Conservation (phyloP, 164 flowering plant species). For the Buxus sempervirens region DNA sequence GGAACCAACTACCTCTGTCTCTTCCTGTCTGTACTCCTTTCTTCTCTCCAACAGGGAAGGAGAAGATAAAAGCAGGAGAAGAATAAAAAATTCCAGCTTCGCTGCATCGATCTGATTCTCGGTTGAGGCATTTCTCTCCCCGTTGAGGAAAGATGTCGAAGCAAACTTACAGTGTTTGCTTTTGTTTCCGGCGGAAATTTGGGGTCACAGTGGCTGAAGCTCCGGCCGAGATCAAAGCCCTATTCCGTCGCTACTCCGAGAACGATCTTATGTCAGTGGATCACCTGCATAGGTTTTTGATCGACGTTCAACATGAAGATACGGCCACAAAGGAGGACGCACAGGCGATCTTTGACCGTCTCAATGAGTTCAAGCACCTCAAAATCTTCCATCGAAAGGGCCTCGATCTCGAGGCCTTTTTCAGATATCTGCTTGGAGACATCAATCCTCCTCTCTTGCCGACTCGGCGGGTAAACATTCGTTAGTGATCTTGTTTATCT, state of each 20-base stretch:
- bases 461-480: conserved; percentile 32
- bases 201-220: conserved; percentile 22
- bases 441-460: conserved; percentile 38
- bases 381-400: conserved; percentile 44
- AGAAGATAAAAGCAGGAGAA: too few species aligned
- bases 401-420: conserved; percentile 49
- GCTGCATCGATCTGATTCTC: too few species aligned
- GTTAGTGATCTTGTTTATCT: not conserved
- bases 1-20: too few species aligned
- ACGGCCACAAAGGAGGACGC: conserved; percentile 23
- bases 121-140: too few species aligned
- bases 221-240: conserved; percentile 22
- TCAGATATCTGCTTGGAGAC: conserved; percentile 53
- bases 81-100: too few species aligned
- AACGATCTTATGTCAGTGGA: conserved; percentile 32
- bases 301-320: conserved; percentile 21
- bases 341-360: conserved; percentile 27
- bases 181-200: conserved; percentile 21
- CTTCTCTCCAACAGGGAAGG: too few species aligned
- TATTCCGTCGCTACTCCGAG: conserved; percentile 22
- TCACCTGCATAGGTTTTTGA: conserved; percentile 23
- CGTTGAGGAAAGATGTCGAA: not conserved
- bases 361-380: conserved; percentile 27
- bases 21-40: too few species aligned
- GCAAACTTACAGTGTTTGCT: conserved; percentile 14